Percentiles rank a stretch among this genome's conserved stretches.
Evolutionary conservation across 1,284 basidiomycete species (phyloP).

Genomic region (Sporisorium scitamineum): DNA sequence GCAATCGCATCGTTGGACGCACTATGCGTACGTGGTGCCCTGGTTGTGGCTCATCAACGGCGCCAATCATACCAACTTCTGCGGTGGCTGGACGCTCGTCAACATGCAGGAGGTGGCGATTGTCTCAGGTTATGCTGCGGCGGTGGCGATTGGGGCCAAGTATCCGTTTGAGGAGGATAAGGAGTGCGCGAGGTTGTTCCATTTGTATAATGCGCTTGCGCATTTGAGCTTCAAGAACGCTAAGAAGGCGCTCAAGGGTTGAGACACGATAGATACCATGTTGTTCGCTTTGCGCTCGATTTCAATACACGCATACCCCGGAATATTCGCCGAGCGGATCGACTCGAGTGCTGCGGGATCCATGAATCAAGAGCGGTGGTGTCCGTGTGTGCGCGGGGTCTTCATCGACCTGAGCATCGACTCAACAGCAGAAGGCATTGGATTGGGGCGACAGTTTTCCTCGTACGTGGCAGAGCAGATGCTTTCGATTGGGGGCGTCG

Average conservation of each 20-base stretch:
- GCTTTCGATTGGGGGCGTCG: no score
- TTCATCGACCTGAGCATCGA: not conserved
- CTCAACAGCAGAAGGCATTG: not conserved
- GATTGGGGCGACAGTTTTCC: not conserved
- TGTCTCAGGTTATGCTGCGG: conserved; percentile 75
- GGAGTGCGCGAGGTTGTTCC: conserved; percentile 72
- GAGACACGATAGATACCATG: not conserved
- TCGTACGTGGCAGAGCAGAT: no score
- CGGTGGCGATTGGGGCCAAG: conserved; percentile 74
- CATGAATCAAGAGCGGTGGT: not conserved
- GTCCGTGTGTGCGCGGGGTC: no score
- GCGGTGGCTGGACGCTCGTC: conserved; percentile 70
- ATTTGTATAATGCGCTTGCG: conserved; percentile 72
- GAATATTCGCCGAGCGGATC: not conserved
- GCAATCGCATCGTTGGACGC: conserved; percentile 75
- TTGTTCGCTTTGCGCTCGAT: not conserved
- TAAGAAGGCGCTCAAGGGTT: conserved; percentile 43
- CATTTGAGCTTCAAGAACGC: conserved; percentile 67
- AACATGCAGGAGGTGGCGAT: conserved; percentile 77
- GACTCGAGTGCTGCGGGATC: not conserved
- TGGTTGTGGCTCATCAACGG: conserved; percentile 77
- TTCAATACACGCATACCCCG: not conserved
- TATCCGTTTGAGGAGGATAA: conserved; percentile 71
- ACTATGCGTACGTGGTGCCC: conserved; percentile 74
- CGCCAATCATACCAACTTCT: conserved; percentile 70